Conservation (phyloP, 169 alveolate genomes). For the Eimeria brunetti region DNA sequence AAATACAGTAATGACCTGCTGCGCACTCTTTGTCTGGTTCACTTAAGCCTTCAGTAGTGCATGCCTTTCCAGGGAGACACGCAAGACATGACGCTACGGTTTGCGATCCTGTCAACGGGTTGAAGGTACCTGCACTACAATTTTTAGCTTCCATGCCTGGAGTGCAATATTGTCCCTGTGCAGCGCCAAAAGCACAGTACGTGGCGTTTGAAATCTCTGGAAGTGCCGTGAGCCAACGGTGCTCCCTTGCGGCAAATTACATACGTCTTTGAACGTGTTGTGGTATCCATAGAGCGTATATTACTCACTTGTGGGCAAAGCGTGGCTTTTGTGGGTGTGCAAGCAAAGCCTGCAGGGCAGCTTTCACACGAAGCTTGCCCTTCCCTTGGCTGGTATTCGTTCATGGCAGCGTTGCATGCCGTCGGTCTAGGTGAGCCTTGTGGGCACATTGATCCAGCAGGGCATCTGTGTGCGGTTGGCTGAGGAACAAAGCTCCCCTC, state of each 20-base stretch:
- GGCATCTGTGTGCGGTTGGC: slow-evolving; percentile 44
- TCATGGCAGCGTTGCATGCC: slow-evolving; percentile 33
- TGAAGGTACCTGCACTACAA: slow-evolving; percentile 64
- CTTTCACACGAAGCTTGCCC: slow-evolving; percentile 23
- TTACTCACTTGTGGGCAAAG: slow-evolving; percentile 42
- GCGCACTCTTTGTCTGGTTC: neutral
- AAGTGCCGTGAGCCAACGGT: neutral
- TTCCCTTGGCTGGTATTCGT: slow-evolving; percentile 36
- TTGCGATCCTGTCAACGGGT: slow-evolving; percentile 41
- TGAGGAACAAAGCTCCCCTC: slow-evolving; percentile 33
- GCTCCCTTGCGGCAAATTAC: neutral
- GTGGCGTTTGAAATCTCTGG: neutral
- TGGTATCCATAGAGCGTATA: neutral
- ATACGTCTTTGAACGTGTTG: neutral
- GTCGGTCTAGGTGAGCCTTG: slow-evolving; percentile 37
- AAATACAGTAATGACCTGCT: slow-evolving; percentile 7
- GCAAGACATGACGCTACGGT: slow-evolving; percentile 60
- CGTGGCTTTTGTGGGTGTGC: slow-evolving; percentile 13
- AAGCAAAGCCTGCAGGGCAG: slow-evolving; percentile 65
- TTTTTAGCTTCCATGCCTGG: slow-evolving; percentile 49
- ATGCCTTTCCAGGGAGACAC: slow-evolving; percentile 69
- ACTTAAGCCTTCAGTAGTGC: neutral
- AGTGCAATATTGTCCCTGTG: slow-evolving; percentile 67
- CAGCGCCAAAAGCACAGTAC: neutral
- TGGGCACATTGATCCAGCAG: slow-evolving; percentile 57